A percentile compares a stretch with the other conserved stretches of the same genome.
Conservation (phyloP, 805 yeast genomes). For the Myxozyma lipomycoides region DNA sequence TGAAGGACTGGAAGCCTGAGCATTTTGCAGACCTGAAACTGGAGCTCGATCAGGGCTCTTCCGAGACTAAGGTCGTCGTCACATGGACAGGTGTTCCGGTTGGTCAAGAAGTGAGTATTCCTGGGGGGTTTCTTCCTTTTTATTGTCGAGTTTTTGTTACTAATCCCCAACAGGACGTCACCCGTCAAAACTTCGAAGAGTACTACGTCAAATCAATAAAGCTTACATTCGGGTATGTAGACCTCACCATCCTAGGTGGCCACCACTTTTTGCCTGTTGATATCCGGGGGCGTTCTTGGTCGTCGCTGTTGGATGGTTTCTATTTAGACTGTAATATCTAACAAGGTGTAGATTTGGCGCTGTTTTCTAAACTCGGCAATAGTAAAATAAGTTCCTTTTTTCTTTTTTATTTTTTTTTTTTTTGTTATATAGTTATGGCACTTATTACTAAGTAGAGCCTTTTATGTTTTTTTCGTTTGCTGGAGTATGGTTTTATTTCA, state of each 20-base stretch:
- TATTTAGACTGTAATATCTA: no score
- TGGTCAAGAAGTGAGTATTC: constrained; percentile 67
- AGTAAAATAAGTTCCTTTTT: no score
- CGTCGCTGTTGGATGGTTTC: no score
- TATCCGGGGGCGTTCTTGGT: no score
- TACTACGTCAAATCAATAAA: constrained; percentile 87
- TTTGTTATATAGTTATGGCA: no score
- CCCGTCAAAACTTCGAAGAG: constrained; percentile 77
- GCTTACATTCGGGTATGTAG: constrained; percentile 67
- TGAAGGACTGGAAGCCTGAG: constrained; percentile 82
- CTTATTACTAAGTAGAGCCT: no score
- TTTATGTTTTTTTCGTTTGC: no score
- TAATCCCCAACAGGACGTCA: constrained; percentile 49
- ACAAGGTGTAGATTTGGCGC: not conserved
- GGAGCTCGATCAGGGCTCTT: constrained; percentile 67
- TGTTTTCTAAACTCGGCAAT: not conserved
- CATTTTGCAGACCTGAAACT: constrained; percentile 69
- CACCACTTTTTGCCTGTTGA: no score
- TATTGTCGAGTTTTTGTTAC: not conserved
- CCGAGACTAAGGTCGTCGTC: constrained; percentile 78
- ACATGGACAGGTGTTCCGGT: constrained; percentile 85
- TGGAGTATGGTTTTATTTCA: no score
- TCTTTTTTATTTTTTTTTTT: no score
- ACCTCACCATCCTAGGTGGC: constrained; percentile 1
- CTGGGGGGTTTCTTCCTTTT: not conserved